These are phyloP conservation scores for Capsicum chinense DNA, from an alignment of 257 asterid species.

Conservation along the genomic window DNA sequence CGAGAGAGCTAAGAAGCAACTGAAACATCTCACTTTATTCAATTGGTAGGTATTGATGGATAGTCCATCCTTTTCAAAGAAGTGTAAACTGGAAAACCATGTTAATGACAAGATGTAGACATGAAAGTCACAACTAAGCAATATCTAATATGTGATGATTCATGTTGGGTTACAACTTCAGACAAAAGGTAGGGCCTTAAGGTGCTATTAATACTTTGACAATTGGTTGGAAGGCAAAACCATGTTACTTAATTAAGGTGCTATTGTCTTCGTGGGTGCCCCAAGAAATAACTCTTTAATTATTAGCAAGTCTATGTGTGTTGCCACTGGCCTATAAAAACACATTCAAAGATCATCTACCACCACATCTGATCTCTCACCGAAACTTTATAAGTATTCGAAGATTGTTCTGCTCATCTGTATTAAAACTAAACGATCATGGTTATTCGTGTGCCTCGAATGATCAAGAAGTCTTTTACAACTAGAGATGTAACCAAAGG, in stretches of 20 bases:
- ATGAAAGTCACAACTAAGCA: too few species aligned
- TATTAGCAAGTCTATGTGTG: not conserved
- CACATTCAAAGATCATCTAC: not conserved
- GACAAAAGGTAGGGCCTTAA: not conserved
- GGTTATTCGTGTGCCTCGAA: not conserved
- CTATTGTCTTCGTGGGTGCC: not conserved
- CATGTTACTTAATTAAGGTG: not conserved
- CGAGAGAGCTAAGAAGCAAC: not conserved
- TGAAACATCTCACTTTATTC: not conserved
- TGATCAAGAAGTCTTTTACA: not conserved
- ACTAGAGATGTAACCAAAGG: slow-evolving; percentile 52
- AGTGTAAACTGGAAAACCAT: too few species aligned
- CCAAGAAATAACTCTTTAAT: not conserved
- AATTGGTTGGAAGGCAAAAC: not conserved
- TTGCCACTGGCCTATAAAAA: not conserved
- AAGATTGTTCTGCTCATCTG: not conserved
- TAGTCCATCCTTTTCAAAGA: not conserved
- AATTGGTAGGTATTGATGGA: not conserved
- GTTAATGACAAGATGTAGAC: too few species aligned
- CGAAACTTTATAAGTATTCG: not conserved
- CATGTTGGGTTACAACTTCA: not conserved
- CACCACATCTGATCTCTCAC: not conserved
- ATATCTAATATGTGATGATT: too few species aligned
- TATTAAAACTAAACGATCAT: not conserved
- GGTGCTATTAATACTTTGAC: not conserved